phyloP scores from a whole-genome alignment of 1,139 yeast species.

The Suhomyces yuchorum region DNA sequence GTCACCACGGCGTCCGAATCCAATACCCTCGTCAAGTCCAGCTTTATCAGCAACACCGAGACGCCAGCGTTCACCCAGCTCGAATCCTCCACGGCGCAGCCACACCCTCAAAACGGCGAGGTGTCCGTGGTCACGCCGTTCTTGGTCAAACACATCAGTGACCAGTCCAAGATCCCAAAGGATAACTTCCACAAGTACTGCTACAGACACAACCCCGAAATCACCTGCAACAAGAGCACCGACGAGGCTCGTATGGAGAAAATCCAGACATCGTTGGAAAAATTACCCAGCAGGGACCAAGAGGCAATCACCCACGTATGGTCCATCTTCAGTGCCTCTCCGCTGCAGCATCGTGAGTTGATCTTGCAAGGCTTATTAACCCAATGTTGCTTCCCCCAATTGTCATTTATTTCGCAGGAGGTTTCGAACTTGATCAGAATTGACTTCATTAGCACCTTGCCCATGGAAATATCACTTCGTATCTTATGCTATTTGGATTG shows the following conservation, averaged over 20 bases:
- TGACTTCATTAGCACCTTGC: conserved; percentile 83
- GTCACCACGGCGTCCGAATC: conserved; percentile 10
- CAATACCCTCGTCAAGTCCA: conserved; percentile 3
- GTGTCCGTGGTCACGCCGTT: conserved; percentile 50
- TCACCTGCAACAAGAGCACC: conserved; percentile 67
- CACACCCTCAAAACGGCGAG: conserved; percentile 14
- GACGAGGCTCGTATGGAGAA: conserved; percentile 67
- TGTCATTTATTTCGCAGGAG: conserved; percentile 79
- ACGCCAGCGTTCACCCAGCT: background rate
- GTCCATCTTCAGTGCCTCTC: conserved; percentile 78
- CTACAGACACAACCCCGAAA: conserved; percentile 89
- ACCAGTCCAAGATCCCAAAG: conserved; percentile 43
- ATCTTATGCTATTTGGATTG: conserved; percentile 89
- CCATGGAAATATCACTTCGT: conserved; percentile 81
- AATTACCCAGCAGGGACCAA: conserved; percentile 61
- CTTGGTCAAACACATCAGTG: conserved; percentile 46
- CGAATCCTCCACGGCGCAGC: conserved; percentile 3
- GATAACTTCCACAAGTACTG: conserved; percentile 69
- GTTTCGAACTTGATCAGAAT: conserved; percentile 78
- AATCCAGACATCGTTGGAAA: conserved; percentile 61
- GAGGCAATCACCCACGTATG: conserved; percentile 75
- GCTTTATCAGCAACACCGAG: conserved; percentile 11
- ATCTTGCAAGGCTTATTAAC: conserved; percentile 81
- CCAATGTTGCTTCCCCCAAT: conserved; percentile 94
- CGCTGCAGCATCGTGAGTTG: conserved; percentile 64